These are phyloP conservation scores for Rhinocladiella similis DNA, from an alignment of 2,329 filamentous ascomycete species.

Conservation along the genomic window DNA sequence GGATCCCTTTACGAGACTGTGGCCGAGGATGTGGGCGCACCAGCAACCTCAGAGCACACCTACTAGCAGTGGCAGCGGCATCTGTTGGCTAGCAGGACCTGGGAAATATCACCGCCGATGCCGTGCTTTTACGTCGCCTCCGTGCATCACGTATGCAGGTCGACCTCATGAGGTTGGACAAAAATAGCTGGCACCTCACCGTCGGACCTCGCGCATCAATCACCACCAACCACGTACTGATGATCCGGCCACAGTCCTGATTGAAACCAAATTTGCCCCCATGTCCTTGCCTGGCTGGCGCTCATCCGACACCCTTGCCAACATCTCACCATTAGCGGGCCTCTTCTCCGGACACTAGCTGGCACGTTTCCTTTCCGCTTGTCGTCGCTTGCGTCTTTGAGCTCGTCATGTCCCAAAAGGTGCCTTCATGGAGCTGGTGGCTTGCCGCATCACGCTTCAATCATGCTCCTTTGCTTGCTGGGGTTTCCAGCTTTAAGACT, in stretches of 20 bases:
- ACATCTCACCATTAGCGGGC: conserved; percentile 8
- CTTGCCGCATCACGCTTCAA: conserved; percentile 19
- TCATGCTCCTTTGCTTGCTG: conserved; percentile 13
- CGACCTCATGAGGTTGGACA: neutral
- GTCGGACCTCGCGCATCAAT: conserved; percentile 4
- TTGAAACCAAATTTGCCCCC: conserved; percentile 19
- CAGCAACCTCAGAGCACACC: neutral
- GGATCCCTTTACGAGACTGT: neutral
- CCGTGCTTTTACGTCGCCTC: neutral
- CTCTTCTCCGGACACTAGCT: conserved; percentile 18
- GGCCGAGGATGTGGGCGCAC: neutral
- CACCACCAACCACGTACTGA: conserved; percentile 16
- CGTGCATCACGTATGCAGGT: neutral
- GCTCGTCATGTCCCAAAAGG: conserved; percentile 23
- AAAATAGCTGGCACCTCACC: neutral
- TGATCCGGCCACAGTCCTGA: conserved; percentile 10
- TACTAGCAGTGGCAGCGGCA: too few relatives aligned
- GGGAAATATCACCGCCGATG: neutral
- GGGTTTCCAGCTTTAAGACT: conserved; percentile 12
- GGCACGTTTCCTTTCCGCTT: conserved; percentile 22
- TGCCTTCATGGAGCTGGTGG: conserved; percentile 17
- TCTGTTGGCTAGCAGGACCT: neutral
- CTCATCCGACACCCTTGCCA: neutral
- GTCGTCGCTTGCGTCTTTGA: conserved; percentile 20
- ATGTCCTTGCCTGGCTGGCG: neutral